Conservation (phyloP, 1,284 basidiomycete genomes). For the Hemileia vastatrix region DNA sequence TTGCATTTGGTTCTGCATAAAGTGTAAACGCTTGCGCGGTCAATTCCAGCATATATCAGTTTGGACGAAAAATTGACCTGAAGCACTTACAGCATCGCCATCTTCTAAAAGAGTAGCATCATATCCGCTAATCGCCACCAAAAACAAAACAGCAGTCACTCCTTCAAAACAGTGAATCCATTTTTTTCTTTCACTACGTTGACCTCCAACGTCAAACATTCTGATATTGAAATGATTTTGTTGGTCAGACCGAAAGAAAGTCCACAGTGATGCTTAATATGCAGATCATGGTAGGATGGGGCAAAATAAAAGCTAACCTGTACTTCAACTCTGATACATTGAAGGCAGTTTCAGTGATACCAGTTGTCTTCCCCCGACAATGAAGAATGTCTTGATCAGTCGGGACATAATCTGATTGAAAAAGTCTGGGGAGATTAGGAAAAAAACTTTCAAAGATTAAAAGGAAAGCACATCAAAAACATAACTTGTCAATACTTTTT, state of each 20-base stretch:
- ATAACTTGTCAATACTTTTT: neutral
- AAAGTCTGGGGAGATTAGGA: conserved; percentile 65
- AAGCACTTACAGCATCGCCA: conserved; percentile 71
- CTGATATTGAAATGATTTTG: conserved; percentile 9
- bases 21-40: neutral
- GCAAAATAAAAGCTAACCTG: conserved; percentile 7
- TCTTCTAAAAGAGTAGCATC: conserved; percentile 91
- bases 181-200: conserved; percentile 77
- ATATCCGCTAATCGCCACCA: conserved; percentile 76
- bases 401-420: conserved; percentile 60
- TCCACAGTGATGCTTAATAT: too few relatives aligned
- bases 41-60: too few relatives aligned
- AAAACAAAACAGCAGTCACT: conserved; percentile 68
- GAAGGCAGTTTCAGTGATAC: conserved; percentile 86
- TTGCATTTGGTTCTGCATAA: conserved; percentile 80
- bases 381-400: conserved; percentile 55
- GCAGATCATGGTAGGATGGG: too few relatives aligned
- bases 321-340: conserved; percentile 43
- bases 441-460: conserved; percentile 54
- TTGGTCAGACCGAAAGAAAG: too few relatives aligned
- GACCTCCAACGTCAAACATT: conserved; percentile 86
- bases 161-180: conserved; percentile 47
- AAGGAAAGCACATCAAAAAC: neutral
- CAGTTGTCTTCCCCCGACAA: conserved; percentile 75
- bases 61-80: neutral